Conservation (phyloP, 257 asterid species). For the Prunella vulgaris region DNA sequence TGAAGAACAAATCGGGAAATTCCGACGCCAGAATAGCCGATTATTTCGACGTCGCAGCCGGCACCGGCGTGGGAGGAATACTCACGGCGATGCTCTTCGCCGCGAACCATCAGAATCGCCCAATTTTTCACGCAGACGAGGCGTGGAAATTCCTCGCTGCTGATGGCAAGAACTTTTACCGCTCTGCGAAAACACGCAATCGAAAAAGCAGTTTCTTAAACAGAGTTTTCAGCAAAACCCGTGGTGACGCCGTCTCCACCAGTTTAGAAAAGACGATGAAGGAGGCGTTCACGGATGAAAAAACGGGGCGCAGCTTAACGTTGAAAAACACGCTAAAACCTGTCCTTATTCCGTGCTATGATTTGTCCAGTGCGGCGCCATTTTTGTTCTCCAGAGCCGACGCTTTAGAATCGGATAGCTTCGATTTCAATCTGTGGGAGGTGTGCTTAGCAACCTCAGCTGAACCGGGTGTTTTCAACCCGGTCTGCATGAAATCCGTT, state of each 20-base stretch:
- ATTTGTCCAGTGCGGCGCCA: conserved; percentile 75
- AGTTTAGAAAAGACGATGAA: conserved; percentile 74
- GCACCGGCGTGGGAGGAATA: conserved; percentile 89
- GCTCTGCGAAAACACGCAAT: conserved; percentile 26
- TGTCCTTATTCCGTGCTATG: conserved; percentile 89
- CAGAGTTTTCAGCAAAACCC: conserved; percentile 39
- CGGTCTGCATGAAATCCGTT: conserved; percentile 67
- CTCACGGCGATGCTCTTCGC: conserved; percentile 92
- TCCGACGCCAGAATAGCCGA: conserved; percentile 81
- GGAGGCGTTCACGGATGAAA: conserved; percentile 54
- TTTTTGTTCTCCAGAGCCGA: conserved; percentile 91
- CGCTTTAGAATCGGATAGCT: conserved; percentile 87
- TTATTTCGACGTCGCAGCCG: conserved; percentile 92
- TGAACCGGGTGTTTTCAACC: conserved; percentile 72
- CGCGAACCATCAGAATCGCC: conserved; percentile 49
- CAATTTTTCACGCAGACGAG: conserved; percentile 73
- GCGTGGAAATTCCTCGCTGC: conserved; percentile 80
- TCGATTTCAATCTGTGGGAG: conserved; percentile 96
- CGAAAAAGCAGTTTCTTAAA: conserved; percentile 31
- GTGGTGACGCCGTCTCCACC: conserved; percentile 24
- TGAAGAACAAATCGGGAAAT: conserved; percentile 68
- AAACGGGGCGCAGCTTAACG: conserved; percentile 59
- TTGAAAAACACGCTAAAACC: conserved; percentile 80
- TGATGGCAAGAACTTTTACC: conserved; percentile 49
- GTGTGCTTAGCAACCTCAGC: conserved; percentile 90